Percentiles rank a stretch among this genome's conserved stretches.
Conservation (phyloP, 352 stramenopile species). For the Globisporangium okanoganense region DNA sequence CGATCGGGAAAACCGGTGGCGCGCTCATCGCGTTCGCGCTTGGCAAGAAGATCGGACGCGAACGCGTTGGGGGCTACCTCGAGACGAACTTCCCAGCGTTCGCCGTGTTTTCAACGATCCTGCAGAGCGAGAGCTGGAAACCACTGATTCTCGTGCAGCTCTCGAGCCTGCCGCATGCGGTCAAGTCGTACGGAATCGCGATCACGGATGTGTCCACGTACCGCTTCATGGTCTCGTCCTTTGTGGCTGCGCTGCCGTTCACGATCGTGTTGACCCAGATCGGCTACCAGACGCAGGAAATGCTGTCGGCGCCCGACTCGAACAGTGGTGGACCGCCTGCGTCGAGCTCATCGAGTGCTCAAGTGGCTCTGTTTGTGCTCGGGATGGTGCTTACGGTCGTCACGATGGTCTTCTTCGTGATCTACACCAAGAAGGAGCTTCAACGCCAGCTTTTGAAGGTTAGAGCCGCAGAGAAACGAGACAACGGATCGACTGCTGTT, state of each 20-base stretch:
- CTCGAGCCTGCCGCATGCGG: slow-evolving; percentile 59
- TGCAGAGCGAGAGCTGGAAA: slow-evolving; percentile 69
- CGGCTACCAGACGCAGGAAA: slow-evolving; percentile 46
- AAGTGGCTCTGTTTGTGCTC: slow-evolving; percentile 25
- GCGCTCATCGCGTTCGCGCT: slow-evolving; percentile 59
- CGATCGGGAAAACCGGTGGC: slow-evolving; percentile 56
- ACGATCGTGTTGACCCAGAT: slow-evolving; percentile 67
- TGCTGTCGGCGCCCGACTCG: slow-evolving; percentile 23
- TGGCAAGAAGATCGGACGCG: slow-evolving; percentile 53
- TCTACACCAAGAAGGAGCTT: slow-evolving; percentile 47
- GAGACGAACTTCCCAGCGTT: slow-evolving; percentile 57
- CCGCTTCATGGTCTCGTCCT: slow-evolving; percentile 53
- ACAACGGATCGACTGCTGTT: not conserved
- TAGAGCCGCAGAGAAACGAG: slow-evolving; percentile 15
- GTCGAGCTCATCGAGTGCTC: slow-evolving; percentile 10
- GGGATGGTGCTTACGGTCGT: slow-evolving; percentile 34
- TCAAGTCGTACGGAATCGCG: slow-evolving; percentile 75
- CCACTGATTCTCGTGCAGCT: slow-evolving; percentile 68
- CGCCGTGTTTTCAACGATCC: slow-evolving; percentile 36
- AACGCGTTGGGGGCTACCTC: slow-evolving; percentile 45
- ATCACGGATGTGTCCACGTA: slow-evolving; percentile 55
- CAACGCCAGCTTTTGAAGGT: slow-evolving; percentile 34
- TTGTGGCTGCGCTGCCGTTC: slow-evolving; percentile 48
- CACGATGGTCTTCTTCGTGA: slow-evolving; percentile 45
- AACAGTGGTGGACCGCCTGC: slow-evolving; percentile 16